Base-by-base conservation (phyloP, 2,329 filamentous ascomycete species). In the Cladophialophora chaetospira region DNA sequence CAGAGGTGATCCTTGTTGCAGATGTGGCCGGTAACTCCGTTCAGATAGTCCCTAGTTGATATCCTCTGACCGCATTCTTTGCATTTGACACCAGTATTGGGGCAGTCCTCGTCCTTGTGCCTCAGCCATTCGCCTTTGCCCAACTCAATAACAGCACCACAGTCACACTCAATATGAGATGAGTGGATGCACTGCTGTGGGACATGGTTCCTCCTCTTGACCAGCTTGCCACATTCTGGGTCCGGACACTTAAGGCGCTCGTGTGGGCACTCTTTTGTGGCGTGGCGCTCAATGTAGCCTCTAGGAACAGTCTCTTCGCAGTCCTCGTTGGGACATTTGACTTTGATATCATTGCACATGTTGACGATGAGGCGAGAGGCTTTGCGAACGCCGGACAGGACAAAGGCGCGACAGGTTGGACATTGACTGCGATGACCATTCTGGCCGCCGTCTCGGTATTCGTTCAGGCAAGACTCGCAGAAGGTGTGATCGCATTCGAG, bases 401-500 rank as follows among this genome's bases (percentile, higher is more conserved):
- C 69, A 36, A 76, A 73, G 38, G 76, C 75, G 35, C 83, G 80
- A 67, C 83, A 86, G 3, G 79, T 79, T 44, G 83, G 83, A 71
- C 83, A 86, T 29, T 73, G 75, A 15, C 58, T 57, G 17, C 63
- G 55, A n/a, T 52, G 31, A 1, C 57, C 52, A 55, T 33, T 56
- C 15, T 47, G 29, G 5, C 25, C 53, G 13, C 57, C 58, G 21
- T 65, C 55, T 31, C 56, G 49, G 48, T 64, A 70, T 68, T 75
- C 72, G 48, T 75, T 76, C 57, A 87, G 73, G 65, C 84, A 87
- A 21, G 79, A 76, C 52, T 77, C 73, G 70, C 84, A 87, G 72
- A 87, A 87, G 61, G 82, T 80, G 71, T 87, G 84, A 61, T 86
- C 82, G 70, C 84, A 87, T 62, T 80, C 75, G 45, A 84, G 72